Conservation (phyloP, 2,329 filamentous ascomycete species). For the Aureobasidium mangrovei region DNA sequence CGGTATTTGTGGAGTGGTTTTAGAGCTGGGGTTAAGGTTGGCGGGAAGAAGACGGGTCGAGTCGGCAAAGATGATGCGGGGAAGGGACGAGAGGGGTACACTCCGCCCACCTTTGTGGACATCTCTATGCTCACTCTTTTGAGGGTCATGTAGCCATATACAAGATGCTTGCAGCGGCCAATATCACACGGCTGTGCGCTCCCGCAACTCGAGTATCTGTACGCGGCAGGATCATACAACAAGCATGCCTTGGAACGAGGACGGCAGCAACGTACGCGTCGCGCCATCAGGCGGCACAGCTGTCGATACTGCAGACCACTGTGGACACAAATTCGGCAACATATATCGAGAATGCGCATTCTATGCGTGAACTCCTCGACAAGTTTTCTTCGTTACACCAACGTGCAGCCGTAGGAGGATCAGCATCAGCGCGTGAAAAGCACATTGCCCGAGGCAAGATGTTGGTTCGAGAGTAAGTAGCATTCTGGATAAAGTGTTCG, state of each 20-base stretch:
- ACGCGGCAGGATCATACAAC: neutral
- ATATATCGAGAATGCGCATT: constrained; percentile 69
- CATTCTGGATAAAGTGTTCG: too few relatives aligned
- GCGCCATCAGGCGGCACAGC: constrained; percentile 69
- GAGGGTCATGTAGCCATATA: neutral
- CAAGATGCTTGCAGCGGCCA: constrained; percentile 6
- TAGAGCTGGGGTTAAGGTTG: neutral
- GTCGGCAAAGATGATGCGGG: constrained; percentile 11
- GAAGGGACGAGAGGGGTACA: constrained; percentile 4
- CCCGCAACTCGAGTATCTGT: neutral
- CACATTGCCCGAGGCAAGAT: constrained; percentile 86
- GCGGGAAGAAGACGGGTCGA: neutral
- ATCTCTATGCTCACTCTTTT: neutral
- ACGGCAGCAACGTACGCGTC: constrained; percentile 63
- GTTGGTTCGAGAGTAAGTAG: constrained; percentile 65
- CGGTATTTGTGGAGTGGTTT: neutral
- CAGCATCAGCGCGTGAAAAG: constrained; percentile 76
- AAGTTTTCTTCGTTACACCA: constrained; percentile 62
- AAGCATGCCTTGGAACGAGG: neutral
- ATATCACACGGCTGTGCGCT: neutral
- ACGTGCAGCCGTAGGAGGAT: constrained; percentile 55
- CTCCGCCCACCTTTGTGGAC: constrained; percentile 4
- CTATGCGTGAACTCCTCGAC: constrained; percentile 66
- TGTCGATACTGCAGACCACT: constrained; percentile 67
- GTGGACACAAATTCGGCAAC: constrained; percentile 70